Conservation (phyloP, 2,329 filamentous ascomycete genomes). For the Fusarium paranaense region DNA sequence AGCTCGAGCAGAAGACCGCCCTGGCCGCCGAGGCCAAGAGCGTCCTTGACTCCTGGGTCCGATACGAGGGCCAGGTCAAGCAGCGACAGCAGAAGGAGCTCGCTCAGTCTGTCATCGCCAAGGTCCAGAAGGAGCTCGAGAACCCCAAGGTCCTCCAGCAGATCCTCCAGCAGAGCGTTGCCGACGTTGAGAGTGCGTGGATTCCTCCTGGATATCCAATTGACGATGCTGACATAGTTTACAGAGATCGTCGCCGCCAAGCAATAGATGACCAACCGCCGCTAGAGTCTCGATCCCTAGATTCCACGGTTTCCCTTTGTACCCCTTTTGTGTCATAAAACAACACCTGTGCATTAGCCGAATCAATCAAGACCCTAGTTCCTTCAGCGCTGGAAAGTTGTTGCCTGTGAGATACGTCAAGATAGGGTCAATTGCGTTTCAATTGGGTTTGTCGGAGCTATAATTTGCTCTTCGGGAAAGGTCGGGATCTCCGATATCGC, state of each 20-base stretch:
- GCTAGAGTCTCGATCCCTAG: constrained; percentile 52
- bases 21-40: constrained; percentile 92
- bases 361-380: constrained; percentile 57
- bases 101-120: constrained; percentile 91
- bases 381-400: constrained; percentile 31
- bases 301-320: constrained; percentile 63
- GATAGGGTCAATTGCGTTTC: constrained; percentile 32
- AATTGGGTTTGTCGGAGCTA: constrained; percentile 36
- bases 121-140: constrained; percentile 98
- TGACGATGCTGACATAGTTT: constrained; percentile 48
- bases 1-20: constrained; percentile 96
- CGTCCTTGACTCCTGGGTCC: constrained; percentile 97
- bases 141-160: constrained; percentile 97
- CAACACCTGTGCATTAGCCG: constrained; percentile 72
- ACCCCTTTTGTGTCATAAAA: constrained; percentile 60
- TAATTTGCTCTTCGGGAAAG: constrained; percentile 42
- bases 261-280: constrained; percentile 64
- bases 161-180: constrained; percentile 96
- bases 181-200: constrained; percentile 90
- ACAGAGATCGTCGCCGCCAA: constrained; percentile 73
- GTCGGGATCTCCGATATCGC: constrained; percentile 41
- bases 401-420: constrained; percentile 35
- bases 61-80: constrained; percentile 99
- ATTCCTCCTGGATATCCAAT: neutral
- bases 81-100: constrained; percentile 98